phyloP scores from a whole-genome alignment of 2,329 filamentous ascomycete genomes.

The Volutella citrinella region DNA sequence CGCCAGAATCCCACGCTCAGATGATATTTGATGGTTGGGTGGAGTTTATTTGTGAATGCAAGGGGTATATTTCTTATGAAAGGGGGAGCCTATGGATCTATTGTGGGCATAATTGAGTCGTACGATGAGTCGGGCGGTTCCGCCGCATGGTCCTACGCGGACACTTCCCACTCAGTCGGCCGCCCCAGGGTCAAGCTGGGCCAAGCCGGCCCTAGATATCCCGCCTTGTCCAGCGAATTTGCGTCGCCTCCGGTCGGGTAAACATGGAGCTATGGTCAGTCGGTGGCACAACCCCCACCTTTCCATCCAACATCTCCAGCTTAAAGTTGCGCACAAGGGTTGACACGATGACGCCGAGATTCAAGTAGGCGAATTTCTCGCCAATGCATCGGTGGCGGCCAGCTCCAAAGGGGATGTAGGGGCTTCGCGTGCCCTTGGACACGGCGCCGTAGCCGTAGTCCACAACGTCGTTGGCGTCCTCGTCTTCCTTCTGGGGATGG shows the following conservation, averaged over 20 bases:
- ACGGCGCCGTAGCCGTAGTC: slow-evolving; percentile 30
- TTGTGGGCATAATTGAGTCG: slow-evolving; percentile 32
- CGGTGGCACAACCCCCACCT: slow-evolving; percentile 51
- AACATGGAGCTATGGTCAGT: slow-evolving; percentile 62
- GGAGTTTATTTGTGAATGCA: slow-evolving; percentile 12
- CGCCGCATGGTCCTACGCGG: slow-evolving; percentile 39
- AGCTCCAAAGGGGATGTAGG: slow-evolving; percentile 67
- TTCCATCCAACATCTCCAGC: slow-evolving; percentile 55
- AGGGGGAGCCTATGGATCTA: slow-evolving; percentile 42
- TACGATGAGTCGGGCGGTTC: slow-evolving; percentile 35
- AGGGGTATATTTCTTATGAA: slow-evolving; percentile 38
- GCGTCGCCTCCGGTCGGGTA: slow-evolving; percentile 34
- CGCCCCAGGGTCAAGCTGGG: no score
- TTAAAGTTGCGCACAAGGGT: slow-evolving; percentile 60
- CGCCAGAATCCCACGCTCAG: slow-evolving; percentile 4
- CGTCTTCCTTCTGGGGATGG: slow-evolving; percentile 8
- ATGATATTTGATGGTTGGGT: slow-evolving; percentile 18
- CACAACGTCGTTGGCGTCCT: slow-evolving; percentile 14
- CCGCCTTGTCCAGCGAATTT: no score
- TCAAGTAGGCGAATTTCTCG: slow-evolving; percentile 72
- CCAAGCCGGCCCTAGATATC: no score
- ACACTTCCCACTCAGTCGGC: slow-evolving; percentile 38
- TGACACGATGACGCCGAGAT: slow-evolving; percentile 62
- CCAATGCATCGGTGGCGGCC: slow-evolving; percentile 73
- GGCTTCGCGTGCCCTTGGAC: slow-evolving; percentile 32